Percentiles rank a stretch among this genome's conserved stretches.
These are phyloP conservation scores for Chalaropsis thielavioides DNA, from an alignment of 2,329 filamentous ascomycete genomes.

Conservation along the genomic window DNA sequence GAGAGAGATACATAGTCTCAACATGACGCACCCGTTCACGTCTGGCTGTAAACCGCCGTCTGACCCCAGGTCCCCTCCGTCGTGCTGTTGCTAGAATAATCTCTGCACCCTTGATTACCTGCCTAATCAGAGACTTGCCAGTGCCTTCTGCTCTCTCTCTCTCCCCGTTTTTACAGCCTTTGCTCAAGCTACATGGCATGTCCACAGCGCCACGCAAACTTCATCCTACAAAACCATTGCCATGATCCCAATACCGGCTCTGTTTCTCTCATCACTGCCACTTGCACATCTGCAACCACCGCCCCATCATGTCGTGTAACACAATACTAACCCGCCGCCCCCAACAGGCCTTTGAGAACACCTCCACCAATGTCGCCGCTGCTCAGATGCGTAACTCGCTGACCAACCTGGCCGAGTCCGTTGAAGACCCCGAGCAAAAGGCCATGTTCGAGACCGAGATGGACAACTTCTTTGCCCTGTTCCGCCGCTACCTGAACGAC, in stretches of 20 bases:
- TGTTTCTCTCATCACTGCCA: not conserved
- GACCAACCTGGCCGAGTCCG: constrained; percentile 80
- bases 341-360: constrained; percentile 89
- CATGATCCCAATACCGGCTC: not conserved
- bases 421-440: constrained; percentile 65
- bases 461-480: constrained; percentile 99
- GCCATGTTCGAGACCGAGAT: constrained; percentile 99
- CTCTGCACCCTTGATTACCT: not conserved
- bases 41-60: too few species aligned
- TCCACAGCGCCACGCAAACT: not conserved
- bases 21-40: too few species aligned
- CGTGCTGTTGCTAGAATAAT: not conserved
- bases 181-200: not conserved
- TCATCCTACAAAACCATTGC: not conserved
- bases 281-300: not conserved
- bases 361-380: constrained; percentile 91
- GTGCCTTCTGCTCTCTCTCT: not conserved
- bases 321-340: not conserved
- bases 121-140: not conserved
- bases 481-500: constrained; percentile 95
- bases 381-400: constrained; percentile 98
- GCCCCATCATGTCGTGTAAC: not conserved
- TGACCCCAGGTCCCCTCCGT: too few species aligned
- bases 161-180: not conserved
- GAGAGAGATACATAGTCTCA: too few species aligned